Percentiles rank a stretch among this genome's conserved stretches.
Conservation (phyloP, 2,329 filamentous ascomycete species). For the Sclerotinia glacialis region DNA sequence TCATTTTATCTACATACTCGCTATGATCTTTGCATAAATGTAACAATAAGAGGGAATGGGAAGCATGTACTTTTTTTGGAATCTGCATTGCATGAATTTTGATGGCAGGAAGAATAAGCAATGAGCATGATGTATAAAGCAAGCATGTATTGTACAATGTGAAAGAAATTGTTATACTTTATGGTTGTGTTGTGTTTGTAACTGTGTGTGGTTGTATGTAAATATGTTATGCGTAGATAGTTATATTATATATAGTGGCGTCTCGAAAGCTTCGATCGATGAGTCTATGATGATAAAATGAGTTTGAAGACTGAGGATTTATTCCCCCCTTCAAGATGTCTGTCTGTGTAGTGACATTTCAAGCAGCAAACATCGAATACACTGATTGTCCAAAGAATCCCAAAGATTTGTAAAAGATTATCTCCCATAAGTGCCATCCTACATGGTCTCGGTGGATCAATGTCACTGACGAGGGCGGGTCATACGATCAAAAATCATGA, state of each 20-base stretch:
- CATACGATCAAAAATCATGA: not conserved
- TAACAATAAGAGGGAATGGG: constrained; percentile 12
- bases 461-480: not conserved
- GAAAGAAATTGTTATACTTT: not conserved
- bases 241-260: too few species aligned
- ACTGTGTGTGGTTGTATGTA: not conserved
- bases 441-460: not conserved
- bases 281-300: not conserved
- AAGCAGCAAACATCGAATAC: not conserved
- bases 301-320: not conserved
- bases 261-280: not conserved
- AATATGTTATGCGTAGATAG: not conserved
- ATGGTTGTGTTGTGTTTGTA: not conserved
- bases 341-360: not conserved
- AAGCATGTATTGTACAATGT: constrained; percentile 11
- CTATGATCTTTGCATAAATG: constrained; percentile 18
- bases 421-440: not conserved
- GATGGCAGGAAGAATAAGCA: not conserved
- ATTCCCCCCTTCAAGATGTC: constrained; percentile 1
- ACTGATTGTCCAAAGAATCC: not conserved
- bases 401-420: not conserved
- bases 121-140: constrained; percentile 1
- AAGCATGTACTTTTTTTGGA: constrained; percentile 10
- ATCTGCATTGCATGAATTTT: constrained; percentile 11
- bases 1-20: constrained; percentile 18